A percentile compares a stretch with the other conserved stretches of the same genome.
Conservation (phyloP, 2,329 filamentous ascomycete species). For the Aureobasidium sp. region DNA sequence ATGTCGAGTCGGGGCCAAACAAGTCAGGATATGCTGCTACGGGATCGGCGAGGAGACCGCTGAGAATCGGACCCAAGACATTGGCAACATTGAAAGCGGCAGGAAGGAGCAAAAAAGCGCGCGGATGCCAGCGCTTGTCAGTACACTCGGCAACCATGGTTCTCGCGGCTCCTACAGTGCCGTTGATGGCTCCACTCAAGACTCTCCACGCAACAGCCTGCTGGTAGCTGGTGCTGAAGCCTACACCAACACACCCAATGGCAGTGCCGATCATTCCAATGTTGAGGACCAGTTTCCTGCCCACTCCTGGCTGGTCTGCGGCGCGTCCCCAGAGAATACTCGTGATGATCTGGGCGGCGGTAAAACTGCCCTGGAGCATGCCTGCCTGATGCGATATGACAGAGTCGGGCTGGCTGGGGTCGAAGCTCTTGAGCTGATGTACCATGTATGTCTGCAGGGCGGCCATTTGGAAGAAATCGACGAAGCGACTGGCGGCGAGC, state of each 20-base stretch:
- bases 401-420: slow-evolving; percentile 39
- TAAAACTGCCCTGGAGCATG: slow-evolving; percentile 36
- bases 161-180: slow-evolving; percentile 35
- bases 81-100: slow-evolving; percentile 38
- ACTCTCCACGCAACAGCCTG: slow-evolving; percentile 38
- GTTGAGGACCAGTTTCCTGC: slow-evolving; percentile 34
- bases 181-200: slow-evolving; percentile 36
- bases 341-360: slow-evolving; percentile 37
- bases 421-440: slow-evolving; percentile 37
- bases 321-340: slow-evolving; percentile 37
- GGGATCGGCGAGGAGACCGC: slow-evolving; percentile 58
- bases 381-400: slow-evolving; percentile 39
- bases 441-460: slow-evolving; percentile 40
- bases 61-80: slow-evolving; percentile 44
- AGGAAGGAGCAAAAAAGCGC: slow-evolving; percentile 35
- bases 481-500: slow-evolving; percentile 35
- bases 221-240: slow-evolving; percentile 32
- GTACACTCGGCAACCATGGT: slow-evolving; percentile 38
- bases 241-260: slow-evolving; percentile 34
- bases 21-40: slow-evolving; percentile 47
- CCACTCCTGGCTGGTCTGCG: slow-evolving; percentile 39
- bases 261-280: slow-evolving; percentile 35
- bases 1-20: slow-evolving; percentile 50
- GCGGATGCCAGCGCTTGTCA: slow-evolving; percentile 35
- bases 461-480: slow-evolving; percentile 41